Evolutionary conservation across 768 basidiomycete species (phyloP).

Genomic region (Panaeolus papilionaceus): DNA sequence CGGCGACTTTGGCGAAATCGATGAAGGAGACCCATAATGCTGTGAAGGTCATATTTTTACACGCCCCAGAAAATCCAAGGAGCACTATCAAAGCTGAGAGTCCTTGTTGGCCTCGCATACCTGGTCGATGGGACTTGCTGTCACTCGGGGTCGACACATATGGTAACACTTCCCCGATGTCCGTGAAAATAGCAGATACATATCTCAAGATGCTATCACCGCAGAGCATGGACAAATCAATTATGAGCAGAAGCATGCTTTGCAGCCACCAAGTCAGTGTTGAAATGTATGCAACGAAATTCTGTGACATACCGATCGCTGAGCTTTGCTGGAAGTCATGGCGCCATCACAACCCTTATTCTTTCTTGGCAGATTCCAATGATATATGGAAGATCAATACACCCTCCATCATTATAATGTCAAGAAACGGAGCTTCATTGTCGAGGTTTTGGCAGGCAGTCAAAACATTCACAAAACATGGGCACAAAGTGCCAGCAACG

Average conservation of each 20-base stretch:
- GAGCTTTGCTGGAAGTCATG: not conserved
- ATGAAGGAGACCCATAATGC: not conserved
- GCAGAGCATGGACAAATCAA: not conserved
- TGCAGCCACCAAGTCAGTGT: not conserved
- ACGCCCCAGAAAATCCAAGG: not conserved
- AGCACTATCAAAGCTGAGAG: not conserved
- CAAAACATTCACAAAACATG: too few species aligned
- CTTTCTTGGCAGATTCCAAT: not conserved
- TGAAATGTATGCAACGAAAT: not conserved
- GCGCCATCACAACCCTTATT: not conserved
- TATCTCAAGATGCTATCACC: not conserved
- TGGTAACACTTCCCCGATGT: not conserved
- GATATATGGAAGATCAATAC: too few species aligned
- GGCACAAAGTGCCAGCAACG: not conserved
- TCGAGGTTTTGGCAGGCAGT: too few species aligned
- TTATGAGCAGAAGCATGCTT: not conserved
- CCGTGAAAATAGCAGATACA: not conserved
- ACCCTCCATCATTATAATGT: too few species aligned
- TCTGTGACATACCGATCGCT: not conserved
- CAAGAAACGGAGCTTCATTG: too few species aligned
- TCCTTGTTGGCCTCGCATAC: not conserved
- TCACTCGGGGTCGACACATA: not conserved
- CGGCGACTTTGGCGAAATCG: not conserved
- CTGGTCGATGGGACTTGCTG: not conserved
- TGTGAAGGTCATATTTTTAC: not conserved